Conservation (phyloP, 148 eudicot genomes). For the Fallopia convolvulus region DNA sequence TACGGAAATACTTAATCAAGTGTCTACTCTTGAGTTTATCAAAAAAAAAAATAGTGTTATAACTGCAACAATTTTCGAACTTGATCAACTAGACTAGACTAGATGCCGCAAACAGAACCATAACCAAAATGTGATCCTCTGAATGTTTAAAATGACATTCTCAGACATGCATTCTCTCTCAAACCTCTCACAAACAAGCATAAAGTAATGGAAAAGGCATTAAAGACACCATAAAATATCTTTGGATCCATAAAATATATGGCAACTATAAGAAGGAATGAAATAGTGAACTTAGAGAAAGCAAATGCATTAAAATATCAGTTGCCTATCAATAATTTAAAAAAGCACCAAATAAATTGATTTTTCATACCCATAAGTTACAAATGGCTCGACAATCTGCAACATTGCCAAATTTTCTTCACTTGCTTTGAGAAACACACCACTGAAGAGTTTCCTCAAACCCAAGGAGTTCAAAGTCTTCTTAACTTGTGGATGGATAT, state of each 20-base stretch:
- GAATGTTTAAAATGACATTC: background rate
- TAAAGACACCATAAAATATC: background rate
- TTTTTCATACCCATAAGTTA: conserved; percentile 71
- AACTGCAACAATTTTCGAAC: background rate
- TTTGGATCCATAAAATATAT: background rate
- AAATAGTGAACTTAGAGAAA: background rate
- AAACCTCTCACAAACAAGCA: background rate
- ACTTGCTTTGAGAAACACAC: conserved; percentile 78
- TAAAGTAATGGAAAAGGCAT: background rate
- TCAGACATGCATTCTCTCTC: background rate
- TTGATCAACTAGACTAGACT: background rate
- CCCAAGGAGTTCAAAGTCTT: conserved; percentile 59
- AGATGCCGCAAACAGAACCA: background rate
- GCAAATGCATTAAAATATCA: background rate
- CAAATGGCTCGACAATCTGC: conserved; percentile 77
- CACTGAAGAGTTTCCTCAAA: conserved; percentile 50
- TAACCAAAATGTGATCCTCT: background rate
- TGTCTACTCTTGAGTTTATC: background rate
- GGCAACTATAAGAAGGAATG: too few species aligned
- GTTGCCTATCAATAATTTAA: background rate
- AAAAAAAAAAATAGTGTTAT: background rate
- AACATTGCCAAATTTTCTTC: conserved; percentile 52
- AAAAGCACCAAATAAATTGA: background rate
- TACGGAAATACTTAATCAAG: background rate
- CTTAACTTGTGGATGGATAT: conserved; percentile 60